Evolutionary conservation across 306 rosid species (phyloP).

Genomic region (Astragalus membranaceus): DNA sequence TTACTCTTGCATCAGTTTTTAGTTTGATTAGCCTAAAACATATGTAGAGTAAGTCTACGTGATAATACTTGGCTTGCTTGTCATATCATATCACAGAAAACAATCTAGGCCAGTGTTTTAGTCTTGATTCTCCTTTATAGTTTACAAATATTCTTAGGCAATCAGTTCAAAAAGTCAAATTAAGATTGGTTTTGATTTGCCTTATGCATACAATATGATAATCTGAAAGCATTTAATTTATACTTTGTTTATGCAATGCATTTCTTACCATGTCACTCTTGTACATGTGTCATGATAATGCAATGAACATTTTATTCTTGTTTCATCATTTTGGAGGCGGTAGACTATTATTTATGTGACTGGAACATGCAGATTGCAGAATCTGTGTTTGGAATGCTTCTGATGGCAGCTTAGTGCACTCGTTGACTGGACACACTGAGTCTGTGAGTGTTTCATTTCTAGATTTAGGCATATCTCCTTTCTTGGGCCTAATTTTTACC

Average conservation of each 20-base stretch:
- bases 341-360: constrained; percentile 10
- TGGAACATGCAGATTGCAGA: constrained; percentile 73
- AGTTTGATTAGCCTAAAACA: neutral
- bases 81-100: neutral
- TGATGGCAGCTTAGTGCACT: constrained; percentile 97
- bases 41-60: neutral
- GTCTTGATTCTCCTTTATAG: neutral
- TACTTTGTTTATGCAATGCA: neutral
- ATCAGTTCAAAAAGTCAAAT: neutral
- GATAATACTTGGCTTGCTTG: neutral
- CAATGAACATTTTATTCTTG: neutral
- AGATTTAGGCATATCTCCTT: constrained; percentile 4
- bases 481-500: neutral
- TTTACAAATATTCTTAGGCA: neutral
- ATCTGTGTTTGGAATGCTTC: constrained; percentile 99
- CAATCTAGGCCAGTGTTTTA: neutral
- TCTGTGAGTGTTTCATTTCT: constrained; percentile 63
- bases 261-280: constrained; percentile 5
- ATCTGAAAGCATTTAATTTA: neutral
- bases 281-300: neutral
- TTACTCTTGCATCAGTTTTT: neutral
- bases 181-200: neutral
- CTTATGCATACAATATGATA: constrained; percentile 10
- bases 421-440: constrained; percentile 90
- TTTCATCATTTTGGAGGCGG: constrained; percentile 11